Evolutionary conservation across 202 grass and related monocot species (phyloP).

Genomic region (Eragrostis tef): DNA sequence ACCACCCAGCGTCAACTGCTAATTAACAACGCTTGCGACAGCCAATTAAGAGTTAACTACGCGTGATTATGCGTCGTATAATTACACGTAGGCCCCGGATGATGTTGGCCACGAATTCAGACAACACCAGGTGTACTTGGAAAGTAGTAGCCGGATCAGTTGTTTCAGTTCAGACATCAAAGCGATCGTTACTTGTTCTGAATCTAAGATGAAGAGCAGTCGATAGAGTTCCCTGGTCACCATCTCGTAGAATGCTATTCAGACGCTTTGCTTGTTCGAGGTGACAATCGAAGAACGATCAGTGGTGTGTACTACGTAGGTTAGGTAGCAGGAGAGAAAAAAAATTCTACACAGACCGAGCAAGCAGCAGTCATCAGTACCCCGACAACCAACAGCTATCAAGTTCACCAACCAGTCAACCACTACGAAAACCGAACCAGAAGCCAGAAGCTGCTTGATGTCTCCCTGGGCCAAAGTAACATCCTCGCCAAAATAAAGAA

Average conservation of each 20-base stretch:
- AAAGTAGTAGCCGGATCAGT: not conserved
- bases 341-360: not conserved
- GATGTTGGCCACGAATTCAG: not conserved
- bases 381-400: not conserved
- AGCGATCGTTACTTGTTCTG: too few species aligned
- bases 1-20: not conserved
- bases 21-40: not conserved
- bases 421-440: not conserved
- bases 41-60: not conserved
- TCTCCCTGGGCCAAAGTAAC: not conserved
- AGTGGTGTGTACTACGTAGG: not conserved
- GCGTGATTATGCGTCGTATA: not conserved
- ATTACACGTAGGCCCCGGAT: not conserved
- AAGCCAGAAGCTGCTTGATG: not conserved
- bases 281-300: not conserved
- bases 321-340: slow-evolving; percentile 3
- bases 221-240: too few species aligned
- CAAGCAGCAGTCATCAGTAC: slow-evolving; percentile 1
- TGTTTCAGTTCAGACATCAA: too few species aligned
- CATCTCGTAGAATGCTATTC: not conserved
- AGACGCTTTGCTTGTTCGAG: not conserved
- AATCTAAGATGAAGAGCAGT: too few species aligned
- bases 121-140: not conserved
- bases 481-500: not conserved
- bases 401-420: slow-evolving; percentile 41